Evolutionary conservation across 257 asterid genomes (phyloP), one percentile per base, ranked within the genome.

Genomic region (Solanum ossicruentum): DNA sequence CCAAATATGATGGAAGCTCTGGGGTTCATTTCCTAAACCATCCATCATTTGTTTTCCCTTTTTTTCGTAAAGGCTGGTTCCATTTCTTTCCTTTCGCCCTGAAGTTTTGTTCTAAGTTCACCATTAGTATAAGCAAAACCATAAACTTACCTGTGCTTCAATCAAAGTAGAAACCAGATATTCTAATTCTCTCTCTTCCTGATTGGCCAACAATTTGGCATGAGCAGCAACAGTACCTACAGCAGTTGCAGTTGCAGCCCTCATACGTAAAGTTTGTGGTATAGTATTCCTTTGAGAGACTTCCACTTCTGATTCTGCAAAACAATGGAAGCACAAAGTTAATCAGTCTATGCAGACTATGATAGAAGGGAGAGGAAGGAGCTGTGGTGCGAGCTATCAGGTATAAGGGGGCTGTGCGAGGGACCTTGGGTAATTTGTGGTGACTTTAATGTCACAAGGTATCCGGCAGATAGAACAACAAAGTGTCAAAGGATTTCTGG

Each of bases 141-240:
- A 39, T 63, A 67, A 60, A 83, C 81, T 66, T 26, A 94, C 99
- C 98, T 96, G 99, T 41, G 93, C 80, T 80, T 95, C 98, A 43
- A 96, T 88, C 86, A 96, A 83, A 49, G 82, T 87, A 82, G 99
- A 92, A 85, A 96, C 82, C 87, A 92, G 87, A 86, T 89, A 89
- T 82, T 92, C 95, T 17, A 96, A 92, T 86, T 93, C 92, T 87
- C 93, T 92, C 91, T 93, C 98, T 92, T 96, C 99, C 85, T 93
- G 95, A 89, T 92, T 96, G 69, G 99, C 98, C 93, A 95, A 91
- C 89, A 92, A 84, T 86, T 92, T 93, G 45, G 99, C 98, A 86
- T 92, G 94, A 72, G 97, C 98, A 79, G 99, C 98, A 73, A 98
- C 98, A 83, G 92, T 97, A 67, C 95, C 98, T 51, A 96, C 92